Percentiles rank a stretch among this genome's conserved stretches.
Conservation (phyloP, 2,329 filamentous ascomycete genomes). For the Penicillium verrucosum region DNA sequence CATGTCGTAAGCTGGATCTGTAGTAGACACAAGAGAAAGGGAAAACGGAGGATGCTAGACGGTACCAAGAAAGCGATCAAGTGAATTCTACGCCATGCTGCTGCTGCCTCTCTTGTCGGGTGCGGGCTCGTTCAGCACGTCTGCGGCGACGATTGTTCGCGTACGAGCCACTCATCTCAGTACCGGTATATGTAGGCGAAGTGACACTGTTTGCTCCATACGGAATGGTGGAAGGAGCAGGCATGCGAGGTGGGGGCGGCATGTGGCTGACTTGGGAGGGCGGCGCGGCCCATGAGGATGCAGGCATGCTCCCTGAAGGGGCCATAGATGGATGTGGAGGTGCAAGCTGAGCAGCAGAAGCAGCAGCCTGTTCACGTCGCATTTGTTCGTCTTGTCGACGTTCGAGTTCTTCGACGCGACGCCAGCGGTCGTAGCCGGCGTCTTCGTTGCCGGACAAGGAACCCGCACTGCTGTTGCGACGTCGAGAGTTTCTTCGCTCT, state of each 20-base stretch:
- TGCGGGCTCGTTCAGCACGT: constrained; percentile 51
- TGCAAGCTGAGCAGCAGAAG: constrained; percentile 24
- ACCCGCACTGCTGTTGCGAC: constrained; percentile 40
- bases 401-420: constrained; percentile 49
- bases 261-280: constrained; percentile 27
- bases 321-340: constrained; percentile 17
- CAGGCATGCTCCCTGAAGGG: constrained; percentile 26
- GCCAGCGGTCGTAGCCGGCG: constrained; percentile 43
- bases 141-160: constrained; percentile 53
- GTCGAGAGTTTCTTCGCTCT: constrained; percentile 43
- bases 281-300: constrained; percentile 20
- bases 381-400: constrained; percentile 47
- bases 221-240: constrained; percentile 41
- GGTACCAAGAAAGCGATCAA: constrained; percentile 23
- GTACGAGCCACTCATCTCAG: constrained; percentile 50
- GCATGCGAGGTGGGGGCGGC: constrained; percentile 33
- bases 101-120: constrained; percentile 45
- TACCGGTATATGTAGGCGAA: constrained; percentile 47
- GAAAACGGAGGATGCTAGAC: background rate
- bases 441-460: constrained; percentile 43
- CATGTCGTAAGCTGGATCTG: constrained; percentile 13
- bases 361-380: constrained; percentile 37
- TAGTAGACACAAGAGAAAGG: background rate
- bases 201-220: constrained; percentile 41
- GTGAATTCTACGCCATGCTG: constrained; percentile 50